Evolutionary conservation across 2,329 filamentous ascomycete genomes (phyloP), one percentile per base, ranked within the genome.

Genomic region (Aspergillus melleus): DNA sequence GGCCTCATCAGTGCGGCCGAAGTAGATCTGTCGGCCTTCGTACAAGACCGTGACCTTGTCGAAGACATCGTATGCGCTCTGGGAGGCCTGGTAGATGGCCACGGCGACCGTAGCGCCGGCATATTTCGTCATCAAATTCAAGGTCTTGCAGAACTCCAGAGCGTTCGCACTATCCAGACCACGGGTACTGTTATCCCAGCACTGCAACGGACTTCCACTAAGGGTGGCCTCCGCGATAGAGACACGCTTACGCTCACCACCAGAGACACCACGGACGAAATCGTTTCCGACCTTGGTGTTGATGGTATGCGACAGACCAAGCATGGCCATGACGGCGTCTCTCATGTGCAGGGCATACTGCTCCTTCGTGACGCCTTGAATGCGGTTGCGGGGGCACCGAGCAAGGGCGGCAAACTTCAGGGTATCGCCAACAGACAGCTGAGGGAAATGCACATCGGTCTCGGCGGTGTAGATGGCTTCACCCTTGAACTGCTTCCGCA

Each of bases 381-480:
- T 63, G 11, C 73, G 72, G 61, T 77, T 77, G 36, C 73, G 70
- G 11, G 83, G 82, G n/a, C 80, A 80, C 24, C 82, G 77, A 6
- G 90, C 89, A 19, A 85, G 81, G 4, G 90, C 90, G 19, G 90
- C 90, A 63, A 94, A 94, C 57, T 86, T 88, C 51, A 94, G 81
- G 1, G 91, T 95, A 68, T 94, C 89, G 54, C 90, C 90, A 49
- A 94, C 90, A 1, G 85, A 88, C 68, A 95, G 77, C 78, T 88
- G 86, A 22, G 90, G 90, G 73, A 94, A 94, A 76, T 94, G 90
- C 5, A 91, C 88, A 72, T 96, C 92, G 39, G 91, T 88, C 74
- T 95, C 91, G 60, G 90, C 90, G 0, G 90, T 93, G 77, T 95
- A 95, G 73, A 95, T 93, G 62, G 90, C 90, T 76, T 96, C 91